Percentiles rank a stretch among this genome's conserved stretches.
Conservation (phyloP, 1,139 yeast species). For the Candida sanyaensis region DNA sequence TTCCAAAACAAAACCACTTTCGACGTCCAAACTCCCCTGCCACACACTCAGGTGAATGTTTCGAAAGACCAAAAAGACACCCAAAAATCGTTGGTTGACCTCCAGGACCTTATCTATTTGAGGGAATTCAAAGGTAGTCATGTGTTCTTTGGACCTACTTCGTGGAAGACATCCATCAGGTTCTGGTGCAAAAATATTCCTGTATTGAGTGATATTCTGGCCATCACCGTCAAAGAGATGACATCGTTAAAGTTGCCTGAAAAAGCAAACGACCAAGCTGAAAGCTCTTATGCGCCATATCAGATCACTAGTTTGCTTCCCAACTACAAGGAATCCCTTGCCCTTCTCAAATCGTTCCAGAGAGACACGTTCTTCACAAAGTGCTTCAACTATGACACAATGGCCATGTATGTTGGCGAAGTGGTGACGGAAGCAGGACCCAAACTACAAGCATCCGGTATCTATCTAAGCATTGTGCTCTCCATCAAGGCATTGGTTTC, state of each 20-base stretch:
- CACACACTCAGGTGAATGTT: neutral
- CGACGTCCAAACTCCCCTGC: no score
- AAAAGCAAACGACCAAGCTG: neutral
- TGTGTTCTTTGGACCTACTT: slow-evolving; percentile 1
- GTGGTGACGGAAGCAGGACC: neutral
- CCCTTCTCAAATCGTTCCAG: neutral
- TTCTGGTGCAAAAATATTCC: neutral
- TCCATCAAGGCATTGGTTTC: neutral
- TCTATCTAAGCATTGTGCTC: neutral
- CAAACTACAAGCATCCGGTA: neutral
- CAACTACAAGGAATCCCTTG: neutral
- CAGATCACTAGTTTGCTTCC: neutral
- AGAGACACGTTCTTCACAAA: neutral
- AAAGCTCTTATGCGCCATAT: neutral
- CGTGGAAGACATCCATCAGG: neutral
- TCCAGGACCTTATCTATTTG: neutral
- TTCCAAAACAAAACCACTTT: neutral
- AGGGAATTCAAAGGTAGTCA: neutral
- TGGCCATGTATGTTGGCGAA: neutral
- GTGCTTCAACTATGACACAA: neutral
- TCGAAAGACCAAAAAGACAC: neutral
- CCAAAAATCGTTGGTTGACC: neutral
- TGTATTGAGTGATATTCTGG: neutral
- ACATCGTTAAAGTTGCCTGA: neutral
- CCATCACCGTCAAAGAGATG: neutral